phyloP scores from a whole-genome alignment of 1,284 basidiomycete species.

The Cutaneotrichosporon sp. region DNA sequence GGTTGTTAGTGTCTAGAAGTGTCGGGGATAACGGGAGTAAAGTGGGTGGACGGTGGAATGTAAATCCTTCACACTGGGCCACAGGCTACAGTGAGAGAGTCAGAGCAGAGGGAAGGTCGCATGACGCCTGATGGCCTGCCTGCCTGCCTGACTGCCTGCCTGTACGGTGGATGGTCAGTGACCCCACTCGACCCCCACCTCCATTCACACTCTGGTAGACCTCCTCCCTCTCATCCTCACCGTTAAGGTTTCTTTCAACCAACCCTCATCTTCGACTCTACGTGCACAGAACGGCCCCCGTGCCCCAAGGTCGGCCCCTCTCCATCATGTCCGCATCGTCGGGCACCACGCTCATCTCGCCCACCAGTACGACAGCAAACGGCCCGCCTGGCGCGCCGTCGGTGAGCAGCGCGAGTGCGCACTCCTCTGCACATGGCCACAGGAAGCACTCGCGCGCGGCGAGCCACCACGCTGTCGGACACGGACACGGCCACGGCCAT shows the following conservation, averaged over 20 bases:
- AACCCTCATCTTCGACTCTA: background rate
- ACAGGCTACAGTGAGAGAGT: no score
- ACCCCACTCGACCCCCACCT: background rate
- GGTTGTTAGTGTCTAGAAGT: no score
- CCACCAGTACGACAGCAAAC: slow-evolving; percentile 24
- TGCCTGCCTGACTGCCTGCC: no score
- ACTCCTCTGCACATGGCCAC: no score
- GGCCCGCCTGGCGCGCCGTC: background rate
- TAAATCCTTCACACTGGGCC: background rate
- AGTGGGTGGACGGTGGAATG: background rate
- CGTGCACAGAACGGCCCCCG: no score
- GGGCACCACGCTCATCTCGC: slow-evolving; percentile 45
- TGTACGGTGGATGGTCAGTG: no score
- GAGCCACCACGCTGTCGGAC: slow-evolving; percentile 7
- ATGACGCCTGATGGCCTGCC: no score
- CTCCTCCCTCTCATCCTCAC: background rate
- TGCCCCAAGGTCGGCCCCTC: no score
- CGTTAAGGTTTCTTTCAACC: background rate
- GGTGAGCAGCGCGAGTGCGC: background rate
- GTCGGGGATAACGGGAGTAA: background rate
- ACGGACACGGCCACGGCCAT: slow-evolving; percentile 12
- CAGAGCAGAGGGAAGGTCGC: no score
- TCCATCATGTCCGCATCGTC: slow-evolving; percentile 43
- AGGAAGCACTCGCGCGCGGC: slow-evolving; percentile 8
- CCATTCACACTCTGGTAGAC: no score